Conservation (phyloP, 768 basidiomycete species). For the Kockovaella imperatae region DNA sequence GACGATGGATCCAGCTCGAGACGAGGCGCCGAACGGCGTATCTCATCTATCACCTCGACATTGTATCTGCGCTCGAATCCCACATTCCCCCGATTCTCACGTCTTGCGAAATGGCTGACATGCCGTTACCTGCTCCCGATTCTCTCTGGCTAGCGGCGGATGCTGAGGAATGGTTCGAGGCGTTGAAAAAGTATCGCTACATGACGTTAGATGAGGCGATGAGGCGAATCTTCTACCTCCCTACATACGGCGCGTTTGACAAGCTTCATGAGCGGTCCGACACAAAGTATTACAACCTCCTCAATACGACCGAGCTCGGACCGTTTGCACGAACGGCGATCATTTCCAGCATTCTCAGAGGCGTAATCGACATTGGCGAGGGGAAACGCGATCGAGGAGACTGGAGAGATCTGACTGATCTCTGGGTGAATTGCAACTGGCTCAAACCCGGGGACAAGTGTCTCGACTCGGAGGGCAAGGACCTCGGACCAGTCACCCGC, state of each 20-base stretch:
- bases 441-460: slow-evolving; percentile 26
- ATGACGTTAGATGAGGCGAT: slow-evolving; percentile 41
- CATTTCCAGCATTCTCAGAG: slow-evolving; percentile 42
- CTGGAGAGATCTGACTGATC: slow-evolving; percentile 39
- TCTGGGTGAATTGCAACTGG: slow-evolving; percentile 34
- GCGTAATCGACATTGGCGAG: slow-evolving; percentile 45
- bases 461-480: slow-evolving; percentile 29
- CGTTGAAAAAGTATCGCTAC: slow-evolving; percentile 30
- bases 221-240: slow-evolving; percentile 37
- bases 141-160: slow-evolving; percentile 44
- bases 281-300: slow-evolving; percentile 29
- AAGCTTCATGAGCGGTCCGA: slow-evolving; percentile 28
- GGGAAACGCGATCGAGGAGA: slow-evolving; percentile 41
- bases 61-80: slow-evolving; percentile 44
- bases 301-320: slow-evolving; percentile 38
- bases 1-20: slow-evolving; percentile 45
- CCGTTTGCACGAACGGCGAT: slow-evolving; percentile 45
- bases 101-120: slow-evolving; percentile 33
- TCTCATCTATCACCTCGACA: slow-evolving; percentile 46
- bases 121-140: slow-evolving; percentile 46
- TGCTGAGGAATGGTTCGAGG: slow-evolving; percentile 40
- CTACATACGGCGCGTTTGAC: slow-evolving; percentile 35
- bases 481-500: slow-evolving; percentile 33
- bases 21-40: slow-evolving; percentile 43
- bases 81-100: slow-evolving; percentile 37